Evolutionary conservation across 176 grass and related monocot genomes (phyloP).

Genomic region (Hyparrhenia diplandra): DNA sequence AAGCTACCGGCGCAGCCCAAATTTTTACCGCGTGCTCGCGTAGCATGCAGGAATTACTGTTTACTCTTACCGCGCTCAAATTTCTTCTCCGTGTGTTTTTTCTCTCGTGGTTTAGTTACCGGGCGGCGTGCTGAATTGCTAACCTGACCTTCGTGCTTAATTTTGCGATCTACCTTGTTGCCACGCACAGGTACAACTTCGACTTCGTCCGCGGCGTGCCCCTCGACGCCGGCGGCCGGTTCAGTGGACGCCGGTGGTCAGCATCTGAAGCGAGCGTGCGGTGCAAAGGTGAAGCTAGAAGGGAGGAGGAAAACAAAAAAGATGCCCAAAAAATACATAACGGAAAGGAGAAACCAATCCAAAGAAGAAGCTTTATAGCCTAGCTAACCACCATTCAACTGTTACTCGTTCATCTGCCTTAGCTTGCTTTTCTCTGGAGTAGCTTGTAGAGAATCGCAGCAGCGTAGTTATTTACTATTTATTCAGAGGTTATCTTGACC

Average conservation of each 20-base stretch:
- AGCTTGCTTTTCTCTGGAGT: background rate
- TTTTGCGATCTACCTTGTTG: background rate
- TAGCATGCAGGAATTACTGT: background rate
- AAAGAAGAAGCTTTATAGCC: constrained; percentile 36
- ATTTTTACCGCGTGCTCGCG: background rate
- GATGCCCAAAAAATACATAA: constrained; percentile 38
- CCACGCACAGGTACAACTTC: constrained; percentile 67
- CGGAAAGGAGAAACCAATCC: constrained; percentile 24
- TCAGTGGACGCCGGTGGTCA: constrained; percentile 56
- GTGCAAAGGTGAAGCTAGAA: constrained; percentile 28
- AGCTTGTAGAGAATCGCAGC: background rate
- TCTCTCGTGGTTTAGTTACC: no score
- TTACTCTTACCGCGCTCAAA: background rate
- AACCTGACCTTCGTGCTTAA: constrained; percentile 21
- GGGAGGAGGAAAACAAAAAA: constrained; percentile 14
- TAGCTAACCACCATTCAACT: constrained; percentile 46
- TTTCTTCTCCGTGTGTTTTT: background rate
- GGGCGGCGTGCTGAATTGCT: background rate
- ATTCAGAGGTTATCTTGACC: constrained; percentile 21
- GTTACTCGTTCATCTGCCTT: constrained; percentile 24
- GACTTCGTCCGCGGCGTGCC: constrained; percentile 64
- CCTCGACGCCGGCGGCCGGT: constrained; percentile 57
- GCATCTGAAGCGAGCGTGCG: constrained; percentile 28
- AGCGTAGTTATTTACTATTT: constrained; percentile 18
- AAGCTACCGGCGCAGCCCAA: background rate